Conservation (phyloP, 345 rosid species). For the Cardamine occulta region DNA sequence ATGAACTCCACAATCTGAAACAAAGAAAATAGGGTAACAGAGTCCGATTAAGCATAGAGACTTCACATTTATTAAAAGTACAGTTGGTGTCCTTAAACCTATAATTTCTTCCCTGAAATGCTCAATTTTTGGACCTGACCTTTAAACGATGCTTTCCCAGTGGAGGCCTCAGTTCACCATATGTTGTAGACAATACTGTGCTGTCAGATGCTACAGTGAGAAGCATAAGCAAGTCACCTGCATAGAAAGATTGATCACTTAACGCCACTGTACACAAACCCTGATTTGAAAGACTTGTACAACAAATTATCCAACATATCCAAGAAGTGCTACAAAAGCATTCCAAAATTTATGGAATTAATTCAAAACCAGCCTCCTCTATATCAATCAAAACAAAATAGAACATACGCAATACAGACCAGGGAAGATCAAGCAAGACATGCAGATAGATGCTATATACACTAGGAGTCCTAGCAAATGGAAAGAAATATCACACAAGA, state of each 20-base stretch:
- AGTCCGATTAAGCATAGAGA: conserved; percentile 18
- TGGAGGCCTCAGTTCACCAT: conserved; percentile 95
- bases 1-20: conserved; percentile 95
- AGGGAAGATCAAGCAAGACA: conserved; percentile 15
- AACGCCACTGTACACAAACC: conserved; percentile 21
- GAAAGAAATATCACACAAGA: conserved; percentile 4
- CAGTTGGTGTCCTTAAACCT: background rate
- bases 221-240: conserved; percentile 79
- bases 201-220: conserved; percentile 79
- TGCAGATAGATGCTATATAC: conserved; percentile 10
- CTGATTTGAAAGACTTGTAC: conserved; percentile 20
- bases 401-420: conserved; percentile 1
- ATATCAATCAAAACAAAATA: conserved; percentile 6
- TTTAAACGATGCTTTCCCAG: conserved; percentile 96
- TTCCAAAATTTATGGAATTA: conserved; percentile 2
- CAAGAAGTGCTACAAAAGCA: background rate
- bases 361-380: conserved; percentile 9
- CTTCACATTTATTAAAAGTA: conserved; percentile 1
- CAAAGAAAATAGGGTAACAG: conserved; percentile 4
- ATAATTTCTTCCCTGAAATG: conserved; percentile 2
- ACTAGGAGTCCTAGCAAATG: conserved; percentile 5
- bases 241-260: conserved; percentile 36
- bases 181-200: conserved; percentile 84
- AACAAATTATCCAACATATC: conserved; percentile 5
- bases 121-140: conserved; percentile 52